A percentile compares a stretch with the other conserved stretches of the same genome.
Conservation (phyloP, 2,329 filamentous ascomycete species). For the Zymoseptoria tritici region DNA sequence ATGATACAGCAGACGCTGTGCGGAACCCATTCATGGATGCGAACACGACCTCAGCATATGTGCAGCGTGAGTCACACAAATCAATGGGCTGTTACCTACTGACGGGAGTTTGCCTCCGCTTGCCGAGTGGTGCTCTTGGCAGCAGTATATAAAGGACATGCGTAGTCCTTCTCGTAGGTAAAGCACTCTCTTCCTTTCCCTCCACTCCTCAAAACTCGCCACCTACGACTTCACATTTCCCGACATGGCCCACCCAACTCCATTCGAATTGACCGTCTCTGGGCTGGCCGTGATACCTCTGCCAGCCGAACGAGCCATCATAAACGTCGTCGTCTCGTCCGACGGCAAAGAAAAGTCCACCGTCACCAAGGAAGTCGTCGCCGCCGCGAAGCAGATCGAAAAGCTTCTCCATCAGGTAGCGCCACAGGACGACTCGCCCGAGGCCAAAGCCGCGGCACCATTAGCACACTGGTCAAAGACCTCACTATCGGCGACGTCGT, state of each 20-base stretch:
- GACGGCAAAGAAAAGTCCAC: slow-evolving; percentile 15
- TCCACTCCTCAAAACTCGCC: background rate
- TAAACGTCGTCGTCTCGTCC: slow-evolving; percentile 17
- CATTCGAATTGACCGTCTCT: slow-evolving; percentile 14
- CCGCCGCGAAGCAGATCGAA: slow-evolving; percentile 18
- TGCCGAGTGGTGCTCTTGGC: background rate
- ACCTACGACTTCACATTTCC: background rate
- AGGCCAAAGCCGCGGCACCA: slow-evolving; percentile 11
- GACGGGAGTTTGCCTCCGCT: background rate
- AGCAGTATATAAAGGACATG: background rate
- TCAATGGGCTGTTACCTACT: background rate
- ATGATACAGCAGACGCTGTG: too few species aligned
- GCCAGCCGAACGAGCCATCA: slow-evolving; percentile 17
- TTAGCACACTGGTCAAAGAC: slow-evolving; percentile 21
- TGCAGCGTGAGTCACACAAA: background rate
- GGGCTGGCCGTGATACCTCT: slow-evolving; percentile 17
- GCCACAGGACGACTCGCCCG: slow-evolving; percentile 7
- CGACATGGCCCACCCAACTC: background rate
- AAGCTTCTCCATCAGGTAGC: slow-evolving; percentile 11
- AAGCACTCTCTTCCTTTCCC: background rate
- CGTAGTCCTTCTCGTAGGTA: background rate
- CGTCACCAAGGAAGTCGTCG: slow-evolving; percentile 18
- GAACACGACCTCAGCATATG: background rate
- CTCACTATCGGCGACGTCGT: slow-evolving; percentile 13
- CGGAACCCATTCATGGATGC: background rate